phyloP scores from a whole-genome alignment of 345 rosid species.

The Luvunga scandens region DNA sequence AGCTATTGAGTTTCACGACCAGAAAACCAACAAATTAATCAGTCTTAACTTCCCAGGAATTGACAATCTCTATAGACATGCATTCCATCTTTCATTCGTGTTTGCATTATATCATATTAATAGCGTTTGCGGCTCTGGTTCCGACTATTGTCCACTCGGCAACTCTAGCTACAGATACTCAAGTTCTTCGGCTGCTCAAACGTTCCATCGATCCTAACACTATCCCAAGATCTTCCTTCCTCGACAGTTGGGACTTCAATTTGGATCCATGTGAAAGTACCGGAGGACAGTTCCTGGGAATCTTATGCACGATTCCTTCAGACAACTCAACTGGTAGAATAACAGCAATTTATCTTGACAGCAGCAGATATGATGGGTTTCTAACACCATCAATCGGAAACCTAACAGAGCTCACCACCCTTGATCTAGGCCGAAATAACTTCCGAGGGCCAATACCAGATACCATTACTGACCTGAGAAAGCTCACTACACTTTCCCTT shows the following conservation, averaged over 20 bases:
- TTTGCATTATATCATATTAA: conserved; percentile 1
- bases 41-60: neutral
- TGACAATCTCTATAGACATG: neutral
- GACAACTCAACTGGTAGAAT: conserved; percentile 42
- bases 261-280: conserved; percentile 51
- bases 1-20: neutral
- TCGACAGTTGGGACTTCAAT: conserved; percentile 52
- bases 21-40: neutral
- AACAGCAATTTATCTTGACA: conserved; percentile 45
- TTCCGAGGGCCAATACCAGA: conserved; percentile 62
- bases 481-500: conserved; percentile 37
- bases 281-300: conserved; percentile 41
- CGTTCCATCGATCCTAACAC: conserved; percentile 46
- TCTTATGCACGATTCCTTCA: conserved; percentile 42
- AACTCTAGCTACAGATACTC: conserved; percentile 32
- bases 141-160: conserved; percentile 12
- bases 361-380: conserved; percentile 56
- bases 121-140: neutral
- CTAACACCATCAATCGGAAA: conserved; percentile 42
- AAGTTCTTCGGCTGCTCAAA: conserved; percentile 37
- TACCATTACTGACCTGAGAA: conserved; percentile 37
- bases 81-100: neutral
- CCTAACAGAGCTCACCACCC: conserved; percentile 50
- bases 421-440: conserved; percentile 38
- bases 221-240: conserved; percentile 38